These are phyloP conservation scores for Akanthomyces dipterigenus DNA, from an alignment of 2,329 filamentous ascomycete species.

Conservation along the genomic window DNA sequence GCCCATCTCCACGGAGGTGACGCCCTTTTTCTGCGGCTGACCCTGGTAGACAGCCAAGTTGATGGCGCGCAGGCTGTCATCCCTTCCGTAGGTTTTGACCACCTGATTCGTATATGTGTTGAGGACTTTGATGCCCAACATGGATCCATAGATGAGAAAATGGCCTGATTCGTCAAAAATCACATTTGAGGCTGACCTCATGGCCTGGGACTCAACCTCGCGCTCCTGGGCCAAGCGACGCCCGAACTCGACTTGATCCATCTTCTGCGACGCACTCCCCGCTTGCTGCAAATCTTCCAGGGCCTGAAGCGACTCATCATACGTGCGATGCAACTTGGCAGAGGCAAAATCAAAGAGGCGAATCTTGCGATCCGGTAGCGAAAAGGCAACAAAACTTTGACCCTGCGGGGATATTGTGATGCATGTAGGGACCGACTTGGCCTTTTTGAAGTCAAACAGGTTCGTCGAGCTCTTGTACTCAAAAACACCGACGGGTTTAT, in stretches of 20 bases:
- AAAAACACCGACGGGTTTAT: slow-evolving; percentile 89
- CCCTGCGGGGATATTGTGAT: slow-evolving; percentile 82
- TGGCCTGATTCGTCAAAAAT: slow-evolving; percentile 94
- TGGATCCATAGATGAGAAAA: slow-evolving; percentile 90
- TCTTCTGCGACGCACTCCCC: slow-evolving; percentile 70
- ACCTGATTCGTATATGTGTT: slow-evolving; percentile 94
- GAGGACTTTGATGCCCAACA: slow-evolving; percentile 87
- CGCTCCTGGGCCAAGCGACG: slow-evolving; percentile 78
- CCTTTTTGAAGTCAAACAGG: slow-evolving; percentile 95
- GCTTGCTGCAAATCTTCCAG: slow-evolving; percentile 94
- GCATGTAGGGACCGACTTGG: slow-evolving; percentile 75
- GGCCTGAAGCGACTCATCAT: slow-evolving; percentile 87
- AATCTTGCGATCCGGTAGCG: slow-evolving; percentile 88
- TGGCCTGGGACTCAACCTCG: slow-evolving; percentile 66
- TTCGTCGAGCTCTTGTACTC: slow-evolving; percentile 90
- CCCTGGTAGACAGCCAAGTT: slow-evolving; percentile 89
- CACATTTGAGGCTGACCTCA: slow-evolving; percentile 71
- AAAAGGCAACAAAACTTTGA: slow-evolving; percentile 79
- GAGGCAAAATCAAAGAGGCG: slow-evolving; percentile 88
- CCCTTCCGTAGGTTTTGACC: slow-evolving; percentile 81
- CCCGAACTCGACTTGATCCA: slow-evolving; percentile 90
- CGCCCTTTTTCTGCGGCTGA: slow-evolving; percentile 84
- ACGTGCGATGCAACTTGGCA: slow-evolving; percentile 82
- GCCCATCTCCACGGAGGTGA: slow-evolving; percentile 95
- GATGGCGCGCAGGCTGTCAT: slow-evolving; percentile 79